Conservation (phyloP, 352 stramenopile genomes). For the Peronospora belbahrii region DNA sequence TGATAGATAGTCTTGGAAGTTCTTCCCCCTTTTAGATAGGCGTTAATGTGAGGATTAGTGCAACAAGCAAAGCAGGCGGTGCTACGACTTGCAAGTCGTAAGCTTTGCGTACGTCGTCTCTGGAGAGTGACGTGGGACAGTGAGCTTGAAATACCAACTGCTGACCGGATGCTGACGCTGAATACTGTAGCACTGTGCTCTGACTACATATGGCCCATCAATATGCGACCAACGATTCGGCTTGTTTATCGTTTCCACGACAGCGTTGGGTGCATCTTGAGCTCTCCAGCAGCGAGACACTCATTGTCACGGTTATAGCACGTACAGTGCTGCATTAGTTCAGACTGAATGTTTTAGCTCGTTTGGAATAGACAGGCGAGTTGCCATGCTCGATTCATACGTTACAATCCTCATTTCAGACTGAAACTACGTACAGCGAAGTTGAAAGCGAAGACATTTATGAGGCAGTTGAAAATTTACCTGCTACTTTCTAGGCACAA, state of each 20-base stretch:
- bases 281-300: constrained; percentile 2
- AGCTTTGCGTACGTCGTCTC: constrained; percentile 21
- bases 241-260: constrained; percentile 21
- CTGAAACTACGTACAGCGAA: constrained; percentile 15
- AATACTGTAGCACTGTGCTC: constrained; percentile 11
- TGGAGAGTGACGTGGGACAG: constrained; percentile 20
- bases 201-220: constrained; percentile 18
- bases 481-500: too few species aligned
- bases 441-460: constrained; percentile 5
- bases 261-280: constrained; percentile 2
- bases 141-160: constrained; percentile 30
- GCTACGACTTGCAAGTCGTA: constrained; percentile 4
- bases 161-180: constrained; percentile 13
- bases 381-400: constrained; percentile 5
- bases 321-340: constrained; percentile 8
- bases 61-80: constrained; percentile 10
- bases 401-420: constrained; percentile 1
- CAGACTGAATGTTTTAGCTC: not conserved
- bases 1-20: not conserved
- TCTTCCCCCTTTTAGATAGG: constrained; percentile 8
- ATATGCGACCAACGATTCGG: constrained; percentile 19
- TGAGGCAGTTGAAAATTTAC: not conserved
- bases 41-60: constrained; percentile 1
- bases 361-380: constrained; percentile 7
- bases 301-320: constrained; percentile 1